phyloP scores from a whole-genome alignment of 352 stramenopile species.

The Phytopythium mirpurense region DNA sequence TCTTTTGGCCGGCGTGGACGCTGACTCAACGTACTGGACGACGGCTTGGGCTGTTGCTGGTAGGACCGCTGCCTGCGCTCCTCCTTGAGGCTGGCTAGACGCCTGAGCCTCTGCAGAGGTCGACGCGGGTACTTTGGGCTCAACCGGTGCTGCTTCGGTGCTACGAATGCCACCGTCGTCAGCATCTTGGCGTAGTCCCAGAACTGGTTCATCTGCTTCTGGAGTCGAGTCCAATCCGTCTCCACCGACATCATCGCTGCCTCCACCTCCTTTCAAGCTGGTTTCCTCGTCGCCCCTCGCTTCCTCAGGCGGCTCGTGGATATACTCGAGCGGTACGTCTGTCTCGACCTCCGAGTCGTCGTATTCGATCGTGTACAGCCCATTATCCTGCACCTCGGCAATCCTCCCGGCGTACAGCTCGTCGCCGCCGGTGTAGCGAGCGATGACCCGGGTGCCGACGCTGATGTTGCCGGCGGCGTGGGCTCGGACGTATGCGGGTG shows the following conservation, averaged over 20 bases:
- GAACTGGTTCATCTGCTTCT: not conserved
- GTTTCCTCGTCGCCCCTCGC: conserved; percentile 5
- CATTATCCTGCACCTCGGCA: conserved; percentile 53
- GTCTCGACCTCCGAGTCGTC: conserved; percentile 74
- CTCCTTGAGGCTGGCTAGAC: no score
- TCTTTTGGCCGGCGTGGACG: not conserved
- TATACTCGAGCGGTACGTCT: conserved; percentile 45
- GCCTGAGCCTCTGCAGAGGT: no score
- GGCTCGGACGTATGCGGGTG: conserved; percentile 29
- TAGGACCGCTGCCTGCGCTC: no score
- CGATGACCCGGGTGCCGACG: conserved; percentile 62
- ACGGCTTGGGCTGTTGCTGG: not conserved
- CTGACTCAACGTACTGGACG: not conserved
- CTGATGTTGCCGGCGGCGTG: conserved; percentile 69
- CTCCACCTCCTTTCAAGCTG: not conserved
- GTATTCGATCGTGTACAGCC: conserved; percentile 70
- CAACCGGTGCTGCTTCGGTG: not conserved
- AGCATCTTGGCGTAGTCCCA: not conserved
- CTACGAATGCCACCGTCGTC: not conserved
- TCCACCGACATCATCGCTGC: not conserved
- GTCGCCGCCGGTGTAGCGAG: conserved; percentile 57
- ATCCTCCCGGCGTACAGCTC: conserved; percentile 69
- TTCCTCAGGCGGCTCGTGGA: conserved; percentile 30
- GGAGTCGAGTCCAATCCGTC: not conserved
- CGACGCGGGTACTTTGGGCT: no score